Percentiles rank a stretch among this genome's conserved stretches.
These are phyloP conservation scores for Pythium scleroteichum DNA, from an alignment of 352 stramenopile species.

Conservation along the genomic window DNA sequence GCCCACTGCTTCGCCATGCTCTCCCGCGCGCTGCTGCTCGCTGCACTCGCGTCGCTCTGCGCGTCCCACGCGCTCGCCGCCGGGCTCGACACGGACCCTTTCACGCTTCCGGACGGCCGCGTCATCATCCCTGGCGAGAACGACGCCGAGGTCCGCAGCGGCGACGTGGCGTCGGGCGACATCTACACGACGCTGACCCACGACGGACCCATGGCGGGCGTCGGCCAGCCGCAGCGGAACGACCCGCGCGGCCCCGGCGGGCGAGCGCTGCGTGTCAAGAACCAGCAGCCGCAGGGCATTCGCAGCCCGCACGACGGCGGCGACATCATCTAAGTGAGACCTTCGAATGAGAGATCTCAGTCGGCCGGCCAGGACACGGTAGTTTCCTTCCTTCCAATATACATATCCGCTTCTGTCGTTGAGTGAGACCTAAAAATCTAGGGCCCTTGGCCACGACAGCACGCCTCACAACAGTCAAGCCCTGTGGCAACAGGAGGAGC, in stretches of 20 bases:
- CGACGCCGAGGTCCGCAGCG: not conserved
- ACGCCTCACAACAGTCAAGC: no score
- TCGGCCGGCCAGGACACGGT: no score
- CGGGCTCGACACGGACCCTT: not conserved
- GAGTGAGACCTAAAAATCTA: no score
- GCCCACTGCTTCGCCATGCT: not conserved
- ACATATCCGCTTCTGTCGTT: no score
- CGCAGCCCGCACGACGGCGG: conserved; percentile 3
- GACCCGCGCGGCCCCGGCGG: not conserved
- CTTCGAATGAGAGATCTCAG: no score
- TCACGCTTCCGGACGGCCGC: conserved; percentile 11
- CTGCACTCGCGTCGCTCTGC: conserved; percentile 3
- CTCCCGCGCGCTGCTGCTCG: not conserved
- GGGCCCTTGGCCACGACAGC: no score
- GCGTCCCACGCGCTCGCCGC: not conserved
- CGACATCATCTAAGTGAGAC: conserved; percentile 3
- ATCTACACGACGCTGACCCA: conserved; percentile 17
- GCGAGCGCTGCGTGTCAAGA: no score
- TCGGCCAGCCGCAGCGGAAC: not conserved
- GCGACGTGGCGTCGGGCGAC: not conserved
- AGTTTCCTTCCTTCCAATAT: no score
- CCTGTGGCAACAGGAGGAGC: no score
- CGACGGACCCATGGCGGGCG: conserved; percentile 13
- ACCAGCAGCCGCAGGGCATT: conserved; percentile 1
- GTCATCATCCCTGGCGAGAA: conserved; percentile 7